These are phyloP conservation scores for Papiliotrema laurentii DNA, from an alignment of 1,284 basidiomycete genomes.

Conservation along the genomic window DNA sequence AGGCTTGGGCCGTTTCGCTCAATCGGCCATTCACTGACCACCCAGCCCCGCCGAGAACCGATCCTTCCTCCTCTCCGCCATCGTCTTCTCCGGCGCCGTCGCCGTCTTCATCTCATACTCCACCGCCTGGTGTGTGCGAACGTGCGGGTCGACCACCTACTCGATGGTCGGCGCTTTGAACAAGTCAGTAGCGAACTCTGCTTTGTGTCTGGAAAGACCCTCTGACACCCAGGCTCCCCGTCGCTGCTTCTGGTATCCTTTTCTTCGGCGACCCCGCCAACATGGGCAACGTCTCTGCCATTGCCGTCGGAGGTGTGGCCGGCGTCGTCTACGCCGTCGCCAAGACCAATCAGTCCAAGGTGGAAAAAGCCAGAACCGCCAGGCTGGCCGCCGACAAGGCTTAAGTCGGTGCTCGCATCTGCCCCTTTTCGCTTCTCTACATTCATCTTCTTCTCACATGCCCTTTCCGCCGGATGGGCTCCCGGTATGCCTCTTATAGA, in stretches of 20 bases:
- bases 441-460: too few relatives aligned
- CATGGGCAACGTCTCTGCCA: conserved; percentile 79
- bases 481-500: too few relatives aligned
- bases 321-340: conserved; percentile 84
- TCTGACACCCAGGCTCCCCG: conserved; percentile 58
- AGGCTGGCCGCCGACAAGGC: conserved; percentile 19
- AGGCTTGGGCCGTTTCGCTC: too few relatives aligned
- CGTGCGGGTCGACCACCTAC: conserved; percentile 96
- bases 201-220: background rate
- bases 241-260: conserved; percentile 92
- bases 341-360: conserved; percentile 53
- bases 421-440: background rate
- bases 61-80: conserved; percentile 73
- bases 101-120: conserved; percentile 98
- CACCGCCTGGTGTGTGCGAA: conserved; percentile 97
- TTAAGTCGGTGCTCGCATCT: background rate
- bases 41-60: conserved; percentile 67
- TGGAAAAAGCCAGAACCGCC: conserved; percentile 29
- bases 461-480: too few relatives aligned
- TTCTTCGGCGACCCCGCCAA: conserved; percentile 91
- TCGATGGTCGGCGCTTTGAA: conserved; percentile 99
- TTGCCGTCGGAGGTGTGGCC: conserved; percentile 85
- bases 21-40: too few relatives aligned
- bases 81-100: conserved; percentile 91
- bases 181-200: conserved; percentile 54